Evolutionary conservation across 176 grass and related monocot genomes (phyloP).

Genomic region (Neostapfia colusana): DNA sequence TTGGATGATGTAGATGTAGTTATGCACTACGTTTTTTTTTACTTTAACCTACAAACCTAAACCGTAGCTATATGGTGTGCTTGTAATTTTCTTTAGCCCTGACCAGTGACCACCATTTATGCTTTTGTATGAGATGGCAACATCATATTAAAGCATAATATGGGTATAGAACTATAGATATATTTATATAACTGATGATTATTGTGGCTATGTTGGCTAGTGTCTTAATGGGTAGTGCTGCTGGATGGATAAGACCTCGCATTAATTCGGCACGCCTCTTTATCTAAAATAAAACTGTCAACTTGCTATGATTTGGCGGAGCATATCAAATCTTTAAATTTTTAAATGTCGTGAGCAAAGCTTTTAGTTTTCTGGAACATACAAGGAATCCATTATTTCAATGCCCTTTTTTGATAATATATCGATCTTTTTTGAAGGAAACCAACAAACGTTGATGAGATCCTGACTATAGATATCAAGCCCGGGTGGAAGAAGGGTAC

Average conservation of each 20-base stretch:
- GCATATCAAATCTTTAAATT: slow-evolving; percentile 7
- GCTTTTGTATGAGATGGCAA: background rate
- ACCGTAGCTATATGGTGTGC: background rate
- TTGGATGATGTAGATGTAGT: no score
- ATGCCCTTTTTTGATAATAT: slow-evolving; percentile 16
- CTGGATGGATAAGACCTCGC: slow-evolving; percentile 13
- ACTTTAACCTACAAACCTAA: background rate
- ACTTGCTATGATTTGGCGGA: background rate
- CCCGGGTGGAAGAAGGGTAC: slow-evolving; percentile 87
- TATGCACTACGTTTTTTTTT: background rate
- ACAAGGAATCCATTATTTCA: background rate
- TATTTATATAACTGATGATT: slow-evolving; percentile 2
- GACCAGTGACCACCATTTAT: background rate
- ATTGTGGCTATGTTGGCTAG: background rate
- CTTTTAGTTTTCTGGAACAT: background rate
- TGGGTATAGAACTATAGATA: background rate
- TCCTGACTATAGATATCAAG: slow-evolving; percentile 74
- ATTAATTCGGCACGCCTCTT: background rate
- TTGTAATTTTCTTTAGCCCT: background rate
- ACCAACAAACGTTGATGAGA: slow-evolving; percentile 52
- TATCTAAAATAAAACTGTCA: background rate
- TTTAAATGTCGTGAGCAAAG: background rate
- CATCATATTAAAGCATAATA: no score
- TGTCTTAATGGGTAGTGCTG: background rate
- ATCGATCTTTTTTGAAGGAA: slow-evolving; percentile 41